phyloP scores from a whole-genome alignment of 202 grass and related monocot species.

The Panicum hallii region DNA sequence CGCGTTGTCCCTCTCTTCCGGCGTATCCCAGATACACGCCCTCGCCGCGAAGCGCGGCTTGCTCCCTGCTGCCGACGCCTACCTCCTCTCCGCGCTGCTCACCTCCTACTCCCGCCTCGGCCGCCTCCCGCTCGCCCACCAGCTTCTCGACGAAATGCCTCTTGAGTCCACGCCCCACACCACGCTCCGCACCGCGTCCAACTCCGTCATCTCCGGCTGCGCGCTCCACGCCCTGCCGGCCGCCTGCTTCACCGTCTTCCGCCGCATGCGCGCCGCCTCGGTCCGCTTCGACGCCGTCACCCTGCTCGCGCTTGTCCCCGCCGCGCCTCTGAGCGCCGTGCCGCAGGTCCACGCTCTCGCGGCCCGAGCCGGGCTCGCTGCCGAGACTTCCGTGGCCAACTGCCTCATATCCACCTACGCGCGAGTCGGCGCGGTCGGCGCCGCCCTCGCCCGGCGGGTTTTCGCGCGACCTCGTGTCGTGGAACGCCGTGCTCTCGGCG shows the following conservation, averaged over 20 bases:
- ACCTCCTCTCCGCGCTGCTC: constrained; percentile 64
- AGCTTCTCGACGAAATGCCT: constrained; percentile 66
- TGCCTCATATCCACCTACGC: constrained; percentile 60
- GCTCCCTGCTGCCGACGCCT: constrained; percentile 55
- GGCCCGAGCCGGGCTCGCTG: constrained; percentile 22
- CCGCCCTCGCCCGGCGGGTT: constrained; percentile 49
- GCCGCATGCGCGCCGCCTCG: constrained; percentile 47
- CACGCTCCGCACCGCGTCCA: constrained; percentile 61
- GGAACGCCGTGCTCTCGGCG: constrained; percentile 70
- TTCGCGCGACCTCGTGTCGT: constrained; percentile 70
- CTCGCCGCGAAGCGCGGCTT: constrained; percentile 59
- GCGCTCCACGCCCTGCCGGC: constrained; percentile 42
- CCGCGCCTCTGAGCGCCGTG: constrained; percentile 38
- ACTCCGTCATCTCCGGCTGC: constrained; percentile 62
- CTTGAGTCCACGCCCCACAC: constrained; percentile 36
- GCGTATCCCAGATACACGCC: constrained; percentile 59
- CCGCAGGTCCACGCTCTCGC: constrained; percentile 60
- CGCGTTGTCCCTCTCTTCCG: constrained; percentile 48
- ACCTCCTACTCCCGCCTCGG: constrained; percentile 60
- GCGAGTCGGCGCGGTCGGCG: constrained; percentile 38
- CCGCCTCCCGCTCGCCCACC: constrained; percentile 56
- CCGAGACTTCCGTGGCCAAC: constrained; percentile 50
- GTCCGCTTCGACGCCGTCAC: constrained; percentile 65
- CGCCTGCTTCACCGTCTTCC: constrained; percentile 57
- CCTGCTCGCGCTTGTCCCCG: constrained; percentile 59